Percentiles rank a stretch among this genome's conserved stretches.
These are phyloP conservation scores for Eimeria praecox DNA, from an alignment of 169 alveolate species.

Conservation along the genomic window DNA sequence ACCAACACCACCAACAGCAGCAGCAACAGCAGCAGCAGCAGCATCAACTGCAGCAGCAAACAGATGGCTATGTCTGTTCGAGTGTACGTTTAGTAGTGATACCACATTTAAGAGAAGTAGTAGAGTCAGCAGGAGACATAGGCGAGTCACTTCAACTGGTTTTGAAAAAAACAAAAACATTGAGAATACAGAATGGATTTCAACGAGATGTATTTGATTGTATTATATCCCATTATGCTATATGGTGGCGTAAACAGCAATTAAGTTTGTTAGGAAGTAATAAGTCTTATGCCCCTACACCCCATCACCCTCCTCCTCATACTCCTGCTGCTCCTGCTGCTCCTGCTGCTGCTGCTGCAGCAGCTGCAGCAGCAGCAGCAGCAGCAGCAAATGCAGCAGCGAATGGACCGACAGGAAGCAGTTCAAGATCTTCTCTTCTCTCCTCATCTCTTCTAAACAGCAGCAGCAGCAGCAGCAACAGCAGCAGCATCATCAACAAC, in stretches of 20 bases:
- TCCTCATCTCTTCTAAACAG: no score
- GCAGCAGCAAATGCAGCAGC: not conserved
- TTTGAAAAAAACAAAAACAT: conserved; percentile 5
- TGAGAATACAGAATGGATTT: conserved; percentile 14
- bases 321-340: not conserved
- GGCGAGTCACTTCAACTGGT: conserved; percentile 31
- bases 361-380: not conserved
- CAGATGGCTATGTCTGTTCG: conserved; percentile 43
- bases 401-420: no score
- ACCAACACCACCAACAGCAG: not conserved
- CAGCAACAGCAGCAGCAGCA: not conserved
- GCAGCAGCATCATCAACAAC: not conserved
- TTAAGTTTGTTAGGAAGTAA: not conserved
- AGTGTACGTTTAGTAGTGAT: not conserved
- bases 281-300: no score
- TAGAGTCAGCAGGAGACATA: conserved; percentile 35
- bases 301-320: no score
- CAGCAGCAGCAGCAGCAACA: not conserved
- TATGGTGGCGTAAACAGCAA: conserved; percentile 12
- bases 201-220: conserved; percentile 45
- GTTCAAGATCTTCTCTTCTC: no score
- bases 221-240: not conserved
- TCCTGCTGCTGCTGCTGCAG: not conserved
- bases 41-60: not conserved
- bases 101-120: conserved; percentile 36